Evolutionary conservation across 768 basidiomycete genomes (phyloP).

Genomic region (Calocera viscosa): DNA sequence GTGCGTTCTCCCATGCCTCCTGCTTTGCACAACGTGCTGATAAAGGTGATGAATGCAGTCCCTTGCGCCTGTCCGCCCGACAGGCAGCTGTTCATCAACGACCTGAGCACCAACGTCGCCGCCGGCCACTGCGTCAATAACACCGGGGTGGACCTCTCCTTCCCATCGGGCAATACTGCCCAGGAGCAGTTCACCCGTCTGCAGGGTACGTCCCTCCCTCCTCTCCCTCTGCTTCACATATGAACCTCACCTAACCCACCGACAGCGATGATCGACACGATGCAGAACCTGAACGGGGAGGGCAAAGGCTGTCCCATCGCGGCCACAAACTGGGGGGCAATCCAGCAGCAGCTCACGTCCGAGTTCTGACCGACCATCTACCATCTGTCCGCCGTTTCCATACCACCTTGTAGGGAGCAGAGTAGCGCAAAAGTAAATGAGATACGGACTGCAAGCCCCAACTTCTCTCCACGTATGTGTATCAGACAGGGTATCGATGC

Average conservation of each 20-base stretch:
- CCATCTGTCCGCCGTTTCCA: too few relatives aligned
- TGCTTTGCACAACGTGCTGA: neutral
- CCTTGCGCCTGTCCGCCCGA: constrained; percentile 56
- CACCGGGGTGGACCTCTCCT: constrained; percentile 43
- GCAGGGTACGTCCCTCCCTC: constrained; percentile 31
- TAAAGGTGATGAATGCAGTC: constrained; percentile 19
- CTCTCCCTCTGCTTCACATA: neutral
- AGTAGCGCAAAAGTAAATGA: too few relatives aligned
- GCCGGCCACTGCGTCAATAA: constrained; percentile 57
- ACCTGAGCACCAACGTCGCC: constrained; percentile 44
- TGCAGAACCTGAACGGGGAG: constrained; percentile 61
- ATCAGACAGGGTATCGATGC: too few relatives aligned
- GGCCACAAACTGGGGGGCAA: constrained; percentile 33
- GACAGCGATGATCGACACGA: constrained; percentile 34
- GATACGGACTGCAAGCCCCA: too few relatives aligned
- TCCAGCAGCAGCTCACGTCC: neutral
- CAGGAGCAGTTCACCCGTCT: constrained; percentile 45
- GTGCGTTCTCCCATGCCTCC: neutral
- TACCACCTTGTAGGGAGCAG: too few relatives aligned
- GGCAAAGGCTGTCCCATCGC: constrained; percentile 57
- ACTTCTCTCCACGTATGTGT: too few relatives aligned
- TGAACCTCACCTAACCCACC: too few relatives aligned
- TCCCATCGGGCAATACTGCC: constrained; percentile 48
- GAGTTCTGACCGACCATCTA: neutral
- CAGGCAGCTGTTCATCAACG: constrained; percentile 40